These are phyloP conservation scores for Plantago ovata DNA, from an alignment of 257 asterid species.

Conservation along the genomic window DNA sequence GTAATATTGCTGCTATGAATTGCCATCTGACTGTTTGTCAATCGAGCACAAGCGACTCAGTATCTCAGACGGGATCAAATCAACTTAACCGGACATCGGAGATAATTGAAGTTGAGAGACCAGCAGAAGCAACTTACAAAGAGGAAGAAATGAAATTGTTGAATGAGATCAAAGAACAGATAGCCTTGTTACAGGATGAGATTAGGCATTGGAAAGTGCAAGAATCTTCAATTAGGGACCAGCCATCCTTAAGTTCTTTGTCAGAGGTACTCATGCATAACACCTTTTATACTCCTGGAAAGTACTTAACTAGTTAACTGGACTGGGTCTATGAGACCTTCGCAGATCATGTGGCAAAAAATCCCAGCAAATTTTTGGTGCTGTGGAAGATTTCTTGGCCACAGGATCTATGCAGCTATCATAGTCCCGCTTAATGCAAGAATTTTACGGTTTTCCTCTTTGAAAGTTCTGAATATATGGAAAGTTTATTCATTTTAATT, in stretches of 20 bases:
- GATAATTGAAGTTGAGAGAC: slow-evolving; percentile 37
- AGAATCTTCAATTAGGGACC: slow-evolving; percentile 22
- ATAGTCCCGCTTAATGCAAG: too few relatives aligned
- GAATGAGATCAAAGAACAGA: slow-evolving; percentile 55
- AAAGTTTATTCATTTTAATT: too few relatives aligned
- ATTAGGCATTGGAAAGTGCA: slow-evolving; percentile 38
- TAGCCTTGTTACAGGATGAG: slow-evolving; percentile 49
- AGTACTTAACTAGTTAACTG: not conserved
- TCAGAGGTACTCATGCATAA: slow-evolving; percentile 41
- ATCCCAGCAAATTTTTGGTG: not conserved
- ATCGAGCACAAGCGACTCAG: slow-evolving; percentile 28
- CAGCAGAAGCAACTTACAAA: slow-evolving; percentile 25
- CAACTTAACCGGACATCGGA: slow-evolving; percentile 34
- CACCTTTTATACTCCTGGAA: not conserved
- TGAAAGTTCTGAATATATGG: too few relatives aligned
- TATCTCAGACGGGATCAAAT: slow-evolving; percentile 23
- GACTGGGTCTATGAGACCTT: not conserved
- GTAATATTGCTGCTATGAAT: slow-evolving; percentile 37
- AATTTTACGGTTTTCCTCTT: too few relatives aligned
- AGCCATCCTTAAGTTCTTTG: slow-evolving; percentile 33
- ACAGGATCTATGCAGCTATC: too few relatives aligned
- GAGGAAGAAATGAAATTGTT: slow-evolving; percentile 56
- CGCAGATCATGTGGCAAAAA: not conserved
- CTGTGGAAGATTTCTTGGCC: not conserved
- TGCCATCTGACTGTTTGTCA: slow-evolving; percentile 30